Evolutionary conservation across 352 stramenopile genomes (phyloP).

Genomic region (Pythium dissotocum): DNA sequence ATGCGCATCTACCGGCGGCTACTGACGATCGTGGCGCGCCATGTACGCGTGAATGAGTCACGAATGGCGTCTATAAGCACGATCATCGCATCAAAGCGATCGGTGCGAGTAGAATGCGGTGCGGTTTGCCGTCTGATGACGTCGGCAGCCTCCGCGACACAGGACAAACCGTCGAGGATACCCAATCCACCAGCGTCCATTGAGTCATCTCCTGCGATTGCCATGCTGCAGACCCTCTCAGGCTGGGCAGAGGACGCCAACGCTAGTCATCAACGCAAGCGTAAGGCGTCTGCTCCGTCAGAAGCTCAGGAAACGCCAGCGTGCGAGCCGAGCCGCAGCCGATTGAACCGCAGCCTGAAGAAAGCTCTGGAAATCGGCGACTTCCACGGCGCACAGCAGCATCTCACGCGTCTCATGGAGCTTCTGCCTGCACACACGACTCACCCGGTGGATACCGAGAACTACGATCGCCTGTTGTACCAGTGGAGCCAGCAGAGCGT

Average conservation of each 20-base stretch:
- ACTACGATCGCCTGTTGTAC: constrained; percentile 63
- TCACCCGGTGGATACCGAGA: constrained; percentile 29
- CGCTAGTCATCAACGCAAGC: background rate
- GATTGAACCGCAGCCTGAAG: constrained; percentile 12
- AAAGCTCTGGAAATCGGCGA: constrained; percentile 17
- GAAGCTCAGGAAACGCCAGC: background rate
- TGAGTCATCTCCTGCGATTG: constrained; percentile 9
- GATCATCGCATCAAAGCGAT: background rate
- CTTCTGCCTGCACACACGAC: background rate
- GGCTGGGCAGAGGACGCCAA: background rate
- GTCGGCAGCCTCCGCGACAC: background rate
- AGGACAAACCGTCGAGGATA: background rate
- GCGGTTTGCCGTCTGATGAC: constrained; percentile 9
- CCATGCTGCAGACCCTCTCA: constrained; percentile 23
- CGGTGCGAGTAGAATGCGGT: constrained; percentile 8
- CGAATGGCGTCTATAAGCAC: background rate
- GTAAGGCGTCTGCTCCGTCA: background rate
- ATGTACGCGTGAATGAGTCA: constrained; percentile 6
- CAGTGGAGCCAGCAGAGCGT: constrained; percentile 31
- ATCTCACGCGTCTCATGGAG: constrained; percentile 14
- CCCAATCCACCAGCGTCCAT: background rate
- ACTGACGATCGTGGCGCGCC: constrained; percentile 11
- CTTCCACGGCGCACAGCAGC: constrained; percentile 15
- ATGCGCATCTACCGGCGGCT: constrained; percentile 22
- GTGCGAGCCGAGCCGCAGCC: background rate